Evolutionary conservation across 129 eudicot genomes (phyloP).

Genomic region (Lactuca sativa): DNA sequence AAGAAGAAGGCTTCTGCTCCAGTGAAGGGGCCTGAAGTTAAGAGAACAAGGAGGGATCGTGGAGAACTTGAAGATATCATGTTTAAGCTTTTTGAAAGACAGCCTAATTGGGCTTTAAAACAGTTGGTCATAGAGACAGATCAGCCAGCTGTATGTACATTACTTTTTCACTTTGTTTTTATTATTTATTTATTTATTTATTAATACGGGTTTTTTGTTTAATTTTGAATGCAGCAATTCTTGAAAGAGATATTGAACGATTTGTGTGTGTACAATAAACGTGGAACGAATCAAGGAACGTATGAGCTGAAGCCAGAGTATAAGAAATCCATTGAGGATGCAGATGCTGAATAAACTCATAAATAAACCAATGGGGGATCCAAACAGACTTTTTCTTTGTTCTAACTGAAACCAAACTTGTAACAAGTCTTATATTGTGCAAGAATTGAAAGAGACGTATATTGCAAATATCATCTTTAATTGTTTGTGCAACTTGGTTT

Average conservation of each 20-base stretch:
- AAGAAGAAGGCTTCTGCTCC: slow-evolving; percentile 68
- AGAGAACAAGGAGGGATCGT: slow-evolving; percentile 94
- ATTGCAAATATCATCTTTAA: background rate
- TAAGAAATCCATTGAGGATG: slow-evolving; percentile 74
- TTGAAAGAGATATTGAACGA: slow-evolving; percentile 82
- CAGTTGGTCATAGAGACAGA: slow-evolving; percentile 90
- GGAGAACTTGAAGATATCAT: slow-evolving; percentile 90
- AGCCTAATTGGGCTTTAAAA: slow-evolving; percentile 92
- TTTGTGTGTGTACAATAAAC: slow-evolving; percentile 81
- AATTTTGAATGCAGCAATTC: slow-evolving; percentile 62
- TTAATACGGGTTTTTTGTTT: background rate
- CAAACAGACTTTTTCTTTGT: background rate
- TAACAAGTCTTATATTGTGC: background rate
- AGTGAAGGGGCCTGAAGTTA: slow-evolving; percentile 69
- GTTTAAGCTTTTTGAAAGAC: slow-evolving; percentile 92
- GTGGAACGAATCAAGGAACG: slow-evolving; percentile 87
- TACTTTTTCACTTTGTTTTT: background rate
- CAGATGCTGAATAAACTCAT: slow-evolving; percentile 50
- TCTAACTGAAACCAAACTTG: background rate
- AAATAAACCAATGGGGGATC: slow-evolving; percentile 15
- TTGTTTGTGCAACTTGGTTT: too few relatives aligned
- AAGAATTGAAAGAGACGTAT: background rate
- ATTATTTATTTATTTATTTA: too few relatives aligned
- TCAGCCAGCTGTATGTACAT: slow-evolving; percentile 43
- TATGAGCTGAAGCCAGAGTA: slow-evolving; percentile 91